Percentiles rank a stretch among this genome's conserved stretches.
phyloP scores from a whole-genome alignment of 306 rosid species.

The Potentilla sterilis region DNA sequence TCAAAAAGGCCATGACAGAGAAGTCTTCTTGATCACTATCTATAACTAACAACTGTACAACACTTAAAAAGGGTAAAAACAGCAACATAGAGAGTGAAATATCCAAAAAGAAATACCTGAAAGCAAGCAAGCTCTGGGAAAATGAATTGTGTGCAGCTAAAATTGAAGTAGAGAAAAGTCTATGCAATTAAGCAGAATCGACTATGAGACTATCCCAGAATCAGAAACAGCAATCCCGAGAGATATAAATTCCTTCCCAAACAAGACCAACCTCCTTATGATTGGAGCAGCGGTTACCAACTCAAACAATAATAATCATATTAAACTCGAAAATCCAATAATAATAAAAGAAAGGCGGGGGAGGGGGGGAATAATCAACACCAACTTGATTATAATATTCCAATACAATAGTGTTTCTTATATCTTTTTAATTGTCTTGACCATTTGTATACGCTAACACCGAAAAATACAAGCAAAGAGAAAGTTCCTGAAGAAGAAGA shows the following conservation, averaged over 20 bases:
- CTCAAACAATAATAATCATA: slow-evolving; percentile 40
- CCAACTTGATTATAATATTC: slow-evolving; percentile 46
- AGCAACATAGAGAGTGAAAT: neutral
- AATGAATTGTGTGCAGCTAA: neutral
- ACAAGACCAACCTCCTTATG: slow-evolving; percentile 65
- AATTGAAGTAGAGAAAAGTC: neutral
- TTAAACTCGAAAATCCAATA: slow-evolving; percentile 15
- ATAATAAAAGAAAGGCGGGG: slow-evolving; percentile 6
- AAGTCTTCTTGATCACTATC: slow-evolving; percentile 9
- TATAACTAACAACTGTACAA: neutral
- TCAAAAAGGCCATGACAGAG: slow-evolving; percentile 15
- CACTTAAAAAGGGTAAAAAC: neutral
- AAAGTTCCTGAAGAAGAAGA: slow-evolving; percentile 29
- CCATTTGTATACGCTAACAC: slow-evolving; percentile 31
- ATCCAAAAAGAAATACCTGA: slow-evolving; percentile 16
- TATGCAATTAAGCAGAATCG: neutral
- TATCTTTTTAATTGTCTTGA: slow-evolving; percentile 10
- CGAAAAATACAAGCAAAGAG: slow-evolving; percentile 26
- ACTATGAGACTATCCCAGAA: slow-evolving; percentile 19
- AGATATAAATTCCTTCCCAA: slow-evolving; percentile 42
- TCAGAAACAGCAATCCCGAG: slow-evolving; percentile 56
- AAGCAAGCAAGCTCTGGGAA: slow-evolving; percentile 6
- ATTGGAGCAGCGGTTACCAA: slow-evolving; percentile 80
- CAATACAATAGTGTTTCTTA: neutral
- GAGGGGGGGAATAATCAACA: slow-evolving; percentile 34